Evolutionary conservation across 2,329 filamentous ascomycete species (phyloP).

Genomic region (Xylaria sp.): DNA sequence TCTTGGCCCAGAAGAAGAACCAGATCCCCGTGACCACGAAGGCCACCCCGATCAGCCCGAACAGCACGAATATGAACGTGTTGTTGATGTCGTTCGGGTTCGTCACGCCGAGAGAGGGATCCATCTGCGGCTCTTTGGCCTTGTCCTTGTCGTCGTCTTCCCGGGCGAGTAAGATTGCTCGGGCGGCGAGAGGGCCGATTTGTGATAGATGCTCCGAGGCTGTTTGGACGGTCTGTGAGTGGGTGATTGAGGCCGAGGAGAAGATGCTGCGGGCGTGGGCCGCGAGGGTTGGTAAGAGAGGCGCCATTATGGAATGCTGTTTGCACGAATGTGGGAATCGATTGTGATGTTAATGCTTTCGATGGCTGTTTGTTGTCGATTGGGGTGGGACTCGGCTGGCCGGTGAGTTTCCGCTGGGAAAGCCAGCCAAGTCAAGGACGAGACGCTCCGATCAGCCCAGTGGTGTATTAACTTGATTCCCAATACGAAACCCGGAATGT

Average conservation of each 20-base stretch:
- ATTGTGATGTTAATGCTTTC: constrained; percentile 1
- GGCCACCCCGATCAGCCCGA: constrained; percentile 78
- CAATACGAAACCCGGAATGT: background rate
- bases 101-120: constrained; percentile 57
- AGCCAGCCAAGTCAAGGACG: constrained; percentile 34
- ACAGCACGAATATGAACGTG: constrained; percentile 79
- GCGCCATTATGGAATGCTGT: constrained; percentile 37
- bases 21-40: constrained; percentile 82
- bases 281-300: constrained; percentile 39
- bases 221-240: constrained; percentile 37
- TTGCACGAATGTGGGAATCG: constrained; percentile 3
- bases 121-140: constrained; percentile 35
- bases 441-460: constrained; percentile 23
- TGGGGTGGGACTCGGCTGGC: constrained; percentile 30
- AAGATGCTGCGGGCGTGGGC: constrained; percentile 40
- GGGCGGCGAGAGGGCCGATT: constrained; percentile 51
- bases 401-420: constrained; percentile 33
- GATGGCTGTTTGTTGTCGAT: background rate
- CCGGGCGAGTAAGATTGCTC: constrained; percentile 50
- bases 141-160: constrained; percentile 37
- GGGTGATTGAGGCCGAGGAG: constrained; percentile 31
- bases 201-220: constrained; percentile 37
- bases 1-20: constrained; percentile 99
- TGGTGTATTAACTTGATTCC: background rate
- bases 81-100: constrained; percentile 65